phyloP scores from a whole-genome alignment of 1,284 basidiomycete genomes.

The Trichosporon coremiiforme region DNA sequence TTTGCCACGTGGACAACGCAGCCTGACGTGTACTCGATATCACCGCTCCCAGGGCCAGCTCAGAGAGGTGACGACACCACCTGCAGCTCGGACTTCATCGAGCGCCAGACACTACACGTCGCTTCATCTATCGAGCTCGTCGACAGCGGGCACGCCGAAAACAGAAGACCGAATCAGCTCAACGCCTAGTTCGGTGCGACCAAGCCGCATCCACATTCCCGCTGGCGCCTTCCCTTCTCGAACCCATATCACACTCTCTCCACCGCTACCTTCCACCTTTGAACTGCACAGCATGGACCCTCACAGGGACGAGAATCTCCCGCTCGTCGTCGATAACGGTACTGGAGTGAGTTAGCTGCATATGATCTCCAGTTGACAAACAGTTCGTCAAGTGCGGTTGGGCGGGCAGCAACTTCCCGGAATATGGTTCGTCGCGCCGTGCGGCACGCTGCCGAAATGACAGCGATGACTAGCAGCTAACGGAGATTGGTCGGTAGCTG shows the following conservation, averaged over 20 bases:
- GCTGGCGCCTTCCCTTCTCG: not conserved
- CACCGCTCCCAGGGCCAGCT: not conserved
- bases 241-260: not conserved
- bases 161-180: not conserved
- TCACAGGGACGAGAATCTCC: conserved; percentile 52
- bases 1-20: not conserved
- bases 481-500: not conserved
- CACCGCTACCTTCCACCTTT: not conserved
- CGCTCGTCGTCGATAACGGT: conserved; percentile 95
- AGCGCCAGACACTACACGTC: not conserved
- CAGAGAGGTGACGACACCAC: not conserved
- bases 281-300: conserved; percentile 29
- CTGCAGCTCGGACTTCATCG: not conserved
- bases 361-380: not conserved
- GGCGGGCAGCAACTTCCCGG: conserved; percentile 97
- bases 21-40: conserved; percentile 12
- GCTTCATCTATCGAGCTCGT: conserved; percentile 11
- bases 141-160: conserved; percentile 7
- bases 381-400: conserved; percentile 99
- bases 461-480: not conserved
- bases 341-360: conserved; percentile 76
- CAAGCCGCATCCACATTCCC: not conserved
- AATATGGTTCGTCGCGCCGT: conserved; percentile 73
- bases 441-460: not conserved
- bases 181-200: not conserved